Percentiles rank a stretch among this genome's conserved stretches.
Evolutionary conservation across 2,329 filamentous ascomycete species (phyloP).

Genomic region (Clonostachys rosea): DNA sequence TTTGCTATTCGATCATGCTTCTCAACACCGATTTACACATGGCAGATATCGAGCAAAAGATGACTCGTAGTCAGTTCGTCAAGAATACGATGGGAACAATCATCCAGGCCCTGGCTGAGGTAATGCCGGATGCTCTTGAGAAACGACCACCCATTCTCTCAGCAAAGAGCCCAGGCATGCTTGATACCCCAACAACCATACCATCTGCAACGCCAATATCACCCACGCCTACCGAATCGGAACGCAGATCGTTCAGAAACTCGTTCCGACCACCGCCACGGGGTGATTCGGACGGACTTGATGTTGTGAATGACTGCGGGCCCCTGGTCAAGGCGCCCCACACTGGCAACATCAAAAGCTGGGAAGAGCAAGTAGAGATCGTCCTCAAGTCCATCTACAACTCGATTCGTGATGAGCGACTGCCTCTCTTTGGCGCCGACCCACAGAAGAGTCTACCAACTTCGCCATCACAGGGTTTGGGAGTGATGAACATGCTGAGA

Average conservation of each 20-base stretch:
- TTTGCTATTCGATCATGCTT: conserved; percentile 92
- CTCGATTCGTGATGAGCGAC: conserved; percentile 80
- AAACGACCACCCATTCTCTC: conserved; percentile 52
- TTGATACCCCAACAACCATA: conserved; percentile 18
- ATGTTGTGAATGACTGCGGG: conserved; percentile 69
- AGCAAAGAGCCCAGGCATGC: conserved; percentile 23
- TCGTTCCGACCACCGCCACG: conserved; percentile 48
- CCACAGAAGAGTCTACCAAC: conserved; percentile 24
- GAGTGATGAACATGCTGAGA: conserved; percentile 73
- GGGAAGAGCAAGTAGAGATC: conserved; percentile 86
- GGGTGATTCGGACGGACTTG: conserved; percentile 51
- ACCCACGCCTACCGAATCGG: conserved; percentile 25
- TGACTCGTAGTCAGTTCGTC: conserved; percentile 91
- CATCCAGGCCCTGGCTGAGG: conserved; percentile 68
- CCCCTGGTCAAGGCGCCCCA: conserved; percentile 76
- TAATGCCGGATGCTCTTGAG: conserved; percentile 63
- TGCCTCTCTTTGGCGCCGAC: conserved; percentile 77
- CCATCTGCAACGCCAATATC: conserved; percentile 20
- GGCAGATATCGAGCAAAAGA: conserved; percentile 92
- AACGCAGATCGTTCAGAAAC: conserved; percentile 32
- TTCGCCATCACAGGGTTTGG: conserved; percentile 55
- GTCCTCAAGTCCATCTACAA: conserved; percentile 88
- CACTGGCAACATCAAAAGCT: conserved; percentile 69
- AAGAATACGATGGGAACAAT: conserved; percentile 96
- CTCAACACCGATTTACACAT: conserved; percentile 95